Evolutionary conservation across 306 rosid genomes (phyloP).

Genomic region (Quillaja saponaria): DNA sequence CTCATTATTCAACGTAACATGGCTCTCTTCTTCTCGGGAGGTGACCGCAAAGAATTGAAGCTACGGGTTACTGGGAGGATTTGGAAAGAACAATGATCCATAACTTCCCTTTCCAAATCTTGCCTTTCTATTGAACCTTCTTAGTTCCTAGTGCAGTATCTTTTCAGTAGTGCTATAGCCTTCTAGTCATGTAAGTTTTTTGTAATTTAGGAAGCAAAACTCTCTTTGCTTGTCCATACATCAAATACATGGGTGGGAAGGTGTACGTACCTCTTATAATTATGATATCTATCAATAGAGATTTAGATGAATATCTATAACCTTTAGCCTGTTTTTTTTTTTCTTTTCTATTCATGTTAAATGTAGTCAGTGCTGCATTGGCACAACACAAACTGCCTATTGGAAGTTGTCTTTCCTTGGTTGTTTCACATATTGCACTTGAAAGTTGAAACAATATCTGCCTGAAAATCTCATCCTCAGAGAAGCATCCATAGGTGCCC

Average conservation of each 20-base stretch:
- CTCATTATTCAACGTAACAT: slow-evolving; percentile 85
- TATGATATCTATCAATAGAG: slow-evolving; percentile 26
- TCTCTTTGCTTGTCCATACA: slow-evolving; percentile 70
- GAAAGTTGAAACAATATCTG: too few species aligned
- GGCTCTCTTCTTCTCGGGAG: slow-evolving; percentile 88
- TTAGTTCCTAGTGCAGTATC: slow-evolving; percentile 39
- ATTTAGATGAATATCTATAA: slow-evolving; percentile 22
- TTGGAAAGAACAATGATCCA: slow-evolving; percentile 74
- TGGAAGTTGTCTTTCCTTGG: too few species aligned
- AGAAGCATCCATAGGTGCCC: too few species aligned
- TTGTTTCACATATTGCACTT: too few species aligned
- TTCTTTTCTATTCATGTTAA: too few species aligned
- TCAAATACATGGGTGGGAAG: slow-evolving; percentile 48
- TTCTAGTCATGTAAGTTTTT: slow-evolving; percentile 48
- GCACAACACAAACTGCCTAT: too few species aligned
- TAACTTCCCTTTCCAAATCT: slow-evolving; percentile 19
- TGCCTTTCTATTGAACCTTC: slow-evolving; percentile 22
- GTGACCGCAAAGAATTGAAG: slow-evolving; percentile 78
- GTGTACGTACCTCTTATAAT: slow-evolving; percentile 24
- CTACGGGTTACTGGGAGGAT: slow-evolving; percentile 89
- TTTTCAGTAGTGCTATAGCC: slow-evolving; percentile 27
- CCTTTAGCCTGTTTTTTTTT: too few species aligned
- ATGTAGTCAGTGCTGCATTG: too few species aligned
- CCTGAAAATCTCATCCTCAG: too few species aligned
- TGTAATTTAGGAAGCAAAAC: slow-evolving; percentile 59